Evolutionary conservation across 768 basidiomycete genomes (phyloP), one percentile per base, ranked within the genome.

Genomic region (Serendipita sp.): DNA sequence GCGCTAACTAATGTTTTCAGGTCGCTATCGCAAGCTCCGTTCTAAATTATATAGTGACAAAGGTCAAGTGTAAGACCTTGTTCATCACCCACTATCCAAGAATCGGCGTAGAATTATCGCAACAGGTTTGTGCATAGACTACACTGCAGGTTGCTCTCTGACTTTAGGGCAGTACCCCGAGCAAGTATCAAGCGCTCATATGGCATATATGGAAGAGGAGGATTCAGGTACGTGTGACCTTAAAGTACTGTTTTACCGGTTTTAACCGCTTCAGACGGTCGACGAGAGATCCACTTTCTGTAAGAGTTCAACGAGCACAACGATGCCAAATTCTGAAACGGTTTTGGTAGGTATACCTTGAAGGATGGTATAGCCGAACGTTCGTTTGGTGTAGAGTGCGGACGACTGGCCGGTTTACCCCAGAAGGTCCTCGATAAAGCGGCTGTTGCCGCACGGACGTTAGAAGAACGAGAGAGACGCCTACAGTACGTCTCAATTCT

Each of bases 81-180:
- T 98, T 97, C 72, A 95, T 97, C 68, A 97, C 95, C 0, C 94
- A 97, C 70, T 97, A 96, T 69, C 92, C 93, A 2, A 75, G 85
- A 38, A 81, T 95, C 13, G 90, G 90, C n/a, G 73, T 76, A 3
- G 82, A 82, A 45, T 69, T 90, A 26, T 66, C 53, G 3, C 56
- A 63, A 53, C 38, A 64, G 66, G 66, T 66, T 2, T 14, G 61
- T 33, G 22, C 22, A 28, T 11, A 33, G 9, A 13, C 4, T 13
- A 58, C 30, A 11, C 45, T 24, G 17, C 11, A 26, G 28, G 11
- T 22, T 58, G 14, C 38, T 28, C 9, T 9, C 45, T 48, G 20
- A 48, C 7, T 9, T 81, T 82, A 66, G 76, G 75, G 30, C 77
- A 77, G 63, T 86, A 80, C 69, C 82, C 85, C 0, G 65, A 69